Conservation (phyloP, 768 basidiomycete genomes). For the Bullera alba region DNA sequence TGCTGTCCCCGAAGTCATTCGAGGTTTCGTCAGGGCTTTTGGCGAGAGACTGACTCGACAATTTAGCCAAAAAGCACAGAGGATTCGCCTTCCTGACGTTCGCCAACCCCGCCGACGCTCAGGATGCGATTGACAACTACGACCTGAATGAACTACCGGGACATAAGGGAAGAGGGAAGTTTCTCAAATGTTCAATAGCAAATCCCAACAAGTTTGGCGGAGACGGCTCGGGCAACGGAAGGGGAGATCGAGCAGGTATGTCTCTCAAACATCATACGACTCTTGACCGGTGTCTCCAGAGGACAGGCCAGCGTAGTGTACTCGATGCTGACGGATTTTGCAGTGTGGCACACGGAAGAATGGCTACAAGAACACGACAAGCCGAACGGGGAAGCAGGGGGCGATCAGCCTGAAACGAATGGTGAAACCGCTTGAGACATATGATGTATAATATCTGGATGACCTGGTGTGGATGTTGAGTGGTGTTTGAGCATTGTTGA, state of each 20-base stretch:
- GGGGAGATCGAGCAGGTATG: constrained; percentile 41
- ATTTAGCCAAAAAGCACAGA: constrained; percentile 49
- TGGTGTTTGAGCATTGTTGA: too few species aligned
- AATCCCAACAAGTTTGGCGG: constrained; percentile 69
- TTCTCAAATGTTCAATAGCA: constrained; percentile 59
- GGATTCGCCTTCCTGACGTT: constrained; percentile 93
- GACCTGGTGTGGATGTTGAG: too few species aligned
- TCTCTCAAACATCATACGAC: constrained; percentile 1
- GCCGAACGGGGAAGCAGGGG: constrained; percentile 57
- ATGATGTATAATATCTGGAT: too few species aligned
- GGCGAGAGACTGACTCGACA: not conserved
- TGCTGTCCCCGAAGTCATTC: constrained; percentile 54
- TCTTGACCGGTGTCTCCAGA: not conserved
- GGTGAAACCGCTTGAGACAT: too few species aligned
- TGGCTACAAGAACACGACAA: constrained; percentile 79
- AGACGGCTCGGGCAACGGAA: constrained; percentile 41
- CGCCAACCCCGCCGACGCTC: constrained; percentile 69
- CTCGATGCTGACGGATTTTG: constrained; percentile 23
- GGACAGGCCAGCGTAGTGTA: not conserved
- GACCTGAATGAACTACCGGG: constrained; percentile 80
- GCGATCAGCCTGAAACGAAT: too few species aligned
- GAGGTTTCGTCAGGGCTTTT: constrained; percentile 2
- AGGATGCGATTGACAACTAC: constrained; percentile 98
- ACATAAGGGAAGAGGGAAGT: constrained; percentile 63
- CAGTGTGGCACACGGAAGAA: constrained; percentile 95